Evolutionary conservation across 2,329 filamentous ascomycete species (phyloP).

Genomic region (Alternaria dauci): DNA sequence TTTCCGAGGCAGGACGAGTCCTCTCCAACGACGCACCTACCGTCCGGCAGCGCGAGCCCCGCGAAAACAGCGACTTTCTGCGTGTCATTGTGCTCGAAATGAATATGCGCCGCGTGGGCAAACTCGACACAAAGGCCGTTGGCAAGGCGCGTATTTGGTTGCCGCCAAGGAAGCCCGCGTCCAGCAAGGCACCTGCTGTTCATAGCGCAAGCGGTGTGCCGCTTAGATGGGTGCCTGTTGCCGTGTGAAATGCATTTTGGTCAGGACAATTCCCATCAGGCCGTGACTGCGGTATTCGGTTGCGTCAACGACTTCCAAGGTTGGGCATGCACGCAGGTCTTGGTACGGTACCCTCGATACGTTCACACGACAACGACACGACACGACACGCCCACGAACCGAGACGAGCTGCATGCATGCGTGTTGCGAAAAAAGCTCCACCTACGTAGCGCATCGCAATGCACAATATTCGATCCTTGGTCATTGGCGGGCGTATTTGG

Average conservation of each 20-base stretch:
- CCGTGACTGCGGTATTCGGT: constrained; percentile 5
- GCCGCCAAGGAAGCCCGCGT: constrained; percentile 60
- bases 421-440: neutral
- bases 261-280: constrained; percentile 18
- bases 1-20: constrained; percentile 55
- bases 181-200: constrained; percentile 36
- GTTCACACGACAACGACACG: constrained; percentile 12
- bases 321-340: constrained; percentile 32
- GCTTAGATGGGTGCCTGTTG: constrained; percentile 46
- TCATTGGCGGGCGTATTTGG: constrained; percentile 15
- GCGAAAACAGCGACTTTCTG: constrained; percentile 70
- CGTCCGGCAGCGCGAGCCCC: constrained; percentile 66
- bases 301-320: neutral
- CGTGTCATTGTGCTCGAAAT: constrained; percentile 71
- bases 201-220: constrained; percentile 43
- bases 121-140: constrained; percentile 64
- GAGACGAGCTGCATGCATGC: constrained; percentile 2
- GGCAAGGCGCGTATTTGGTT: constrained; percentile 68
- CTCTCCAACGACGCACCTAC: constrained; percentile 51
- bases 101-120: constrained; percentile 72
- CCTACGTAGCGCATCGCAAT: constrained; percentile 6
- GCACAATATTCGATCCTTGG: constrained; percentile 4
- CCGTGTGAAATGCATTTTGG: constrained; percentile 23
- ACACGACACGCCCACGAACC: neutral
- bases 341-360: constrained; percentile 9